phyloP scores from a whole-genome alignment of 768 basidiomycete genomes.

The Pleurotus sapidus region DNA sequence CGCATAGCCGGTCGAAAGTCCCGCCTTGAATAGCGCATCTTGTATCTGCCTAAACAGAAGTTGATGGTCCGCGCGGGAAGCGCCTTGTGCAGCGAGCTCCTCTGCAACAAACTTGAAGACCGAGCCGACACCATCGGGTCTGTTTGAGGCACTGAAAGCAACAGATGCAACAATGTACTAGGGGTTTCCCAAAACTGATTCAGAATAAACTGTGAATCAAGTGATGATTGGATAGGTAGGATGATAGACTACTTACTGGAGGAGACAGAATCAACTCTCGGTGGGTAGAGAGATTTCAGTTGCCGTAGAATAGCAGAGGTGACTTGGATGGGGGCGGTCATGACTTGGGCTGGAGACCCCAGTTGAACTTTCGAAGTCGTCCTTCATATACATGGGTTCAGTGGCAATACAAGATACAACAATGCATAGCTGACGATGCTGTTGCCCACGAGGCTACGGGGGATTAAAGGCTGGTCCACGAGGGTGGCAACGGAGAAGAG shows the following conservation, averaged over 20 bases:
- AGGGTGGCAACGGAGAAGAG: too few relatives aligned
- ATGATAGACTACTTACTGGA: too few relatives aligned
- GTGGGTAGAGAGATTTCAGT: neutral
- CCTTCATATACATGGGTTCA: too few relatives aligned
- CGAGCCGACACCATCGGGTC: conserved; percentile 51
- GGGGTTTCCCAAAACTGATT: too few relatives aligned
- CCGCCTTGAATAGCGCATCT: conserved; percentile 62
- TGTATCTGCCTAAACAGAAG: conserved; percentile 49
- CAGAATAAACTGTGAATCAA: conserved; percentile 11
- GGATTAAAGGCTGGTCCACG: too few relatives aligned
- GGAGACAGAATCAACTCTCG: too few relatives aligned
- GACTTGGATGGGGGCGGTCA: neutral
- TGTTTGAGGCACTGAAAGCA: conserved; percentile 55
- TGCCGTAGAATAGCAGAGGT: neutral
- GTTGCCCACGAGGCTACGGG: too few relatives aligned
- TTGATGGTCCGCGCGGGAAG: conserved; percentile 17
- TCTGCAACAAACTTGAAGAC: conserved; percentile 49
- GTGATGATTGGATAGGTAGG: neutral
- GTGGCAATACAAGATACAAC: too few relatives aligned
- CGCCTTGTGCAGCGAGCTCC: conserved; percentile 26
- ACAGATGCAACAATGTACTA: conserved; percentile 54
- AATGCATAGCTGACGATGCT: too few relatives aligned
- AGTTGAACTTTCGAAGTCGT: too few relatives aligned
- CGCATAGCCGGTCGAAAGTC: conserved; percentile 53
- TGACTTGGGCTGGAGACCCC: too few relatives aligned